Evolutionary conservation across 176 grass and related monocot genomes (phyloP).

Genomic region (Pontederia crassipes): DNA sequence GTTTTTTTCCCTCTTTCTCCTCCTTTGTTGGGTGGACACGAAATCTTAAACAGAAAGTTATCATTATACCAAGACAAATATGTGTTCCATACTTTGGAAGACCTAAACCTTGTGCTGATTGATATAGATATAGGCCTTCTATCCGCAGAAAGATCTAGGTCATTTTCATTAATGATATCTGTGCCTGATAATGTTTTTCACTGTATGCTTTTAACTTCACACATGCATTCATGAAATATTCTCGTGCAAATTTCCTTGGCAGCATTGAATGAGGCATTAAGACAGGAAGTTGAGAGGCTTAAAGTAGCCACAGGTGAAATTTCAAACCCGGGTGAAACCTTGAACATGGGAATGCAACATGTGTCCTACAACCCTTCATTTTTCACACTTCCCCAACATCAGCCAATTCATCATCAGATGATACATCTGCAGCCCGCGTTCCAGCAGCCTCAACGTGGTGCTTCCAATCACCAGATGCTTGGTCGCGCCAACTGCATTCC

Average conservation of each 20-base stretch:
- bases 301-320: constrained; percentile 83
- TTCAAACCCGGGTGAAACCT: constrained; percentile 46
- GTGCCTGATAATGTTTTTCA: background rate
- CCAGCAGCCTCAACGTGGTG: constrained; percentile 41
- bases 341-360: constrained; percentile 67
- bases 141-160: background rate
- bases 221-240: constrained; percentile 8
- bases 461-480: constrained; percentile 46
- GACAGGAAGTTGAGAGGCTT: constrained; percentile 92
- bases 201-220: background rate
- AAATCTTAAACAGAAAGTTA: no score
- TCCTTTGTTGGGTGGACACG: no score
- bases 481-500: constrained; percentile 43
- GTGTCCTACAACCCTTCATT: constrained; percentile 57
- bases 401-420: constrained; percentile 34
- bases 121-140: background rate
- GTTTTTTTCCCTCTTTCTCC: no score
- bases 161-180: background rate
- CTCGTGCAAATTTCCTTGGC: constrained; percentile 4
- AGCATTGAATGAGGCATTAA: constrained; percentile 92
- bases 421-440: constrained; percentile 44
- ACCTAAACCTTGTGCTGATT: no score
- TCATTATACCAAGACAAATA: no score
- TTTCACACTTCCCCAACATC: constrained; percentile 48
- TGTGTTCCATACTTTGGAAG: no score